Conservation (phyloP, 306 rosid species). For the Cicer bijugum region DNA sequence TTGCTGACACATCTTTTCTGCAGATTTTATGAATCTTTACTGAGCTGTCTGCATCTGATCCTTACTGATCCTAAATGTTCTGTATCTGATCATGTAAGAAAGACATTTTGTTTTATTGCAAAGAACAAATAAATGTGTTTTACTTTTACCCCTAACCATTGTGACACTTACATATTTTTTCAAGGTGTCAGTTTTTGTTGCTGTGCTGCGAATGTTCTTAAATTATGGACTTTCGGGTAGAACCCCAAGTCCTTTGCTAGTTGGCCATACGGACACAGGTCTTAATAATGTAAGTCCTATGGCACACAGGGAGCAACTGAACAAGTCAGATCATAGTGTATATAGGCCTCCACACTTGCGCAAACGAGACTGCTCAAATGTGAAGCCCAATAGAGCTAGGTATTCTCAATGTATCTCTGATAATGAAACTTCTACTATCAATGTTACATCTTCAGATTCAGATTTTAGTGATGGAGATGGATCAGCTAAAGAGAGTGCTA, state of each 20-base stretch:
- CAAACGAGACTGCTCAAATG: slow-evolving; percentile 56
- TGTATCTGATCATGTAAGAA: slow-evolving; percentile 87
- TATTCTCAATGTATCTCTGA: slow-evolving; percentile 53
- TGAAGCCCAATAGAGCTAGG: slow-evolving; percentile 52
- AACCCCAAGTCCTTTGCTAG: slow-evolving; percentile 47
- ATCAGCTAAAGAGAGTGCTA: slow-evolving; percentile 57
- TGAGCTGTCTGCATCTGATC: slow-evolving; percentile 77
- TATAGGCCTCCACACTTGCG: slow-evolving; percentile 98
- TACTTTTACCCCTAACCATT: slow-evolving; percentile 4
- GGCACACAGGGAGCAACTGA: slow-evolving; percentile 55
- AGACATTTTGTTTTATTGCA: slow-evolving; percentile 25
- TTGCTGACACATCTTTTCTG: slow-evolving; percentile 45
- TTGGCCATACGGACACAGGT: slow-evolving; percentile 54
- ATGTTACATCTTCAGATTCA: slow-evolving; percentile 82
- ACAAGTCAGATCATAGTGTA: slow-evolving; percentile 50
- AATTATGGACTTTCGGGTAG: slow-evolving; percentile 69
- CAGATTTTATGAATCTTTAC: slow-evolving; percentile 85
- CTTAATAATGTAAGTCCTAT: slow-evolving; percentile 39
- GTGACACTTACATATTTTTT: slow-evolving; percentile 42
- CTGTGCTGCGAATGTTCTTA: slow-evolving; percentile 72
- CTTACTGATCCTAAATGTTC: slow-evolving; percentile 68
- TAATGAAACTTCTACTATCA: slow-evolving; percentile 60
- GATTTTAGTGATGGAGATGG: slow-evolving; percentile 91
- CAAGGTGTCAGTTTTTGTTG: slow-evolving; percentile 86
- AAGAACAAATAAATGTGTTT: slow-evolving; percentile 20